Evolutionary conservation across 345 rosid genomes (phyloP).

Genomic region (Trapa bicornis): DNA sequence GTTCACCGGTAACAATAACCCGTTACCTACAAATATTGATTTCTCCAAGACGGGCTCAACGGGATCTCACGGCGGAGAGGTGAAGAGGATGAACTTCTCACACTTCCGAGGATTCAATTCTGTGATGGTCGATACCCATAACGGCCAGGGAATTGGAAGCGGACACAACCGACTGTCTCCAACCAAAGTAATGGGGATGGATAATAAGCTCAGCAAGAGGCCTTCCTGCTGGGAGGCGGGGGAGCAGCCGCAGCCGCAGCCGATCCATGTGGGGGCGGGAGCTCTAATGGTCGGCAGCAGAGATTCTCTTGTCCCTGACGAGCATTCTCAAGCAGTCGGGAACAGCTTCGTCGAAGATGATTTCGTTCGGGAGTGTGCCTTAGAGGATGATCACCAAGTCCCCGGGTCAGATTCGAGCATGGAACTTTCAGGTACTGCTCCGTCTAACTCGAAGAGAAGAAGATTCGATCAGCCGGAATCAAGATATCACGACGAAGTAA

Average conservation of each 20-base stretch:
- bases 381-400: constrained; percentile 1
- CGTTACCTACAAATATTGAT: neutral
- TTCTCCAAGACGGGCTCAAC: constrained; percentile 5
- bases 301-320: constrained; percentile 33
- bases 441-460: constrained; percentile 9
- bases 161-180: neutral
- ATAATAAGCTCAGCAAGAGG: neutral
- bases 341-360: neutral
- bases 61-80: constrained; percentile 4
- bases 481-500: constrained; percentile 25
- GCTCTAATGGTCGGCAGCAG: neutral
- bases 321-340: constrained; percentile 45
- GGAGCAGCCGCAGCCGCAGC: neutral
- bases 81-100: constrained; percentile 15
- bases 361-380: neutral
- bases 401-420: constrained; percentile 2
- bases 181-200: neutral
- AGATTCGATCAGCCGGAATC: constrained; percentile 21
- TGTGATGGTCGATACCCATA: neutral
- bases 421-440: constrained; percentile 32
- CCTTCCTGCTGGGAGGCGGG: constrained; percentile 1
- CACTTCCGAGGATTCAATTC: constrained; percentile 8
- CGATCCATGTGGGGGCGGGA: neutral
- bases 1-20: constrained; percentile 1
- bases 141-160: neutral